phyloP scores from a whole-genome alignment of 371 early-diverging fungal species.

The Choanephora cucurbitarum region DNA sequence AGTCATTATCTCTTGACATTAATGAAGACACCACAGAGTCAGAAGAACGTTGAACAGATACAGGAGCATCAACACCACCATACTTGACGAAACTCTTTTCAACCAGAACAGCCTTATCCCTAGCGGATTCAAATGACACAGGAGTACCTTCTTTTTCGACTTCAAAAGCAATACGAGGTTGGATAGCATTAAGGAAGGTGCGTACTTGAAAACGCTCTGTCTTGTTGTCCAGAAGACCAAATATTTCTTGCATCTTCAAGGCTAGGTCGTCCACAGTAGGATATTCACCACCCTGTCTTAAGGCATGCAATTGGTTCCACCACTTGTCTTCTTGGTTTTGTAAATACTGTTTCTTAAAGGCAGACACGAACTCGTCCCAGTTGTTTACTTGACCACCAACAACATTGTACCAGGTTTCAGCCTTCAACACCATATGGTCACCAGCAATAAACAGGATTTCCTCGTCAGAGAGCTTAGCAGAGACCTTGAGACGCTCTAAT shows the following conservation, averaged over 20 bases:
- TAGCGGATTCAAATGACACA: not conserved
- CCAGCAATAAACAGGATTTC: conserved; percentile 4
- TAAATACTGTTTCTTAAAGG: conserved; percentile 23
- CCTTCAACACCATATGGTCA: conserved; percentile 8
- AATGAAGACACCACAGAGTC: not conserved
- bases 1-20: not conserved
- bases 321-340: conserved; percentile 20
- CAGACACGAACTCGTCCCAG: conserved; percentile 2
- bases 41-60: not conserved
- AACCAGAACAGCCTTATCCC: conserved; percentile 2
- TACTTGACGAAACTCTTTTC: conserved; percentile 6
- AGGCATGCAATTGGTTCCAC: not conserved
- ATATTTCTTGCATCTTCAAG: conserved; percentile 14
- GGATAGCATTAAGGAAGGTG: conserved; percentile 15
- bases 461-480: not conserved
- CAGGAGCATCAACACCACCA: not conserved
- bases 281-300: conserved; percentile 3
- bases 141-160: conserved; percentile 10
- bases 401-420: conserved; percentile 11
- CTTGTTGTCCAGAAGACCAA: not conserved
- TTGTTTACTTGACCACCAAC: not conserved
- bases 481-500: not conserved
- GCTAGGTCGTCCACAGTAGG: conserved; percentile 7
- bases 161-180: conserved; percentile 8
- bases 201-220: conserved; percentile 7